Conservation (phyloP, 352 stramenopile genomes). For the Pythium grandisporangium region DNA sequence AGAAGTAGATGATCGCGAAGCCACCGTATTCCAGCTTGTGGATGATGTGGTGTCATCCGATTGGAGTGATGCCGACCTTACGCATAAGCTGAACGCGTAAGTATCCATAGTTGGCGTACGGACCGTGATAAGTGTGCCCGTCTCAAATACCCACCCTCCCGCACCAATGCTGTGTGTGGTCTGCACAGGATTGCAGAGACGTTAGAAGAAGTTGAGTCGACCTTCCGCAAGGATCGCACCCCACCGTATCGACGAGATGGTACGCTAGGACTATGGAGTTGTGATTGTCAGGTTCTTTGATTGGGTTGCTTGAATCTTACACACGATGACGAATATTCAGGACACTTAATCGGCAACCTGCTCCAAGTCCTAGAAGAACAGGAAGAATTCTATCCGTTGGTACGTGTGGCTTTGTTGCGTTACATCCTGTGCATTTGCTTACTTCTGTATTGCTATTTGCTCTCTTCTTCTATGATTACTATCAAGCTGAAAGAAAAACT, state of each 20-base stretch:
- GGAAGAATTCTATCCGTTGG: conserved; percentile 77
- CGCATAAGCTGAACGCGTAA: conserved; percentile 70
- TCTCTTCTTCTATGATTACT: too few species aligned
- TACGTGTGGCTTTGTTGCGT: conserved; percentile 12
- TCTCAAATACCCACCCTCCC: too few species aligned
- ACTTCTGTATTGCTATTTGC: not conserved
- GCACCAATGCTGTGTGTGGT: too few species aligned
- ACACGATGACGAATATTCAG: too few species aligned
- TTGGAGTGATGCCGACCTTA: conserved; percentile 52
- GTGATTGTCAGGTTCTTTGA: too few species aligned
- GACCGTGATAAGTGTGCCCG: too few species aligned
- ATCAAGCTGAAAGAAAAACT: conserved; percentile 68
- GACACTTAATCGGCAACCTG: conserved; percentile 70
- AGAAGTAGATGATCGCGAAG: conserved; percentile 52
- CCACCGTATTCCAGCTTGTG: conserved; percentile 45
- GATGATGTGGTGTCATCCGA: conserved; percentile 48
- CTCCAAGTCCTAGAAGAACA: conserved; percentile 73
- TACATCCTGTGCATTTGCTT: not conserved
- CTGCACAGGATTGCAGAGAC: conserved; percentile 53
- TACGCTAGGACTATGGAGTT: conserved; percentile 13
- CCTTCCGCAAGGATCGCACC: conserved; percentile 67
- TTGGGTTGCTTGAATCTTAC: too few species aligned
- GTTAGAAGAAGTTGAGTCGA: conserved; percentile 66
- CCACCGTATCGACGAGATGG: conserved; percentile 66
- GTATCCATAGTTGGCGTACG: conserved; percentile 5